Percentiles rank a stretch among this genome's conserved stretches.
These are phyloP conservation scores for Penicillium silybi DNA, from an alignment of 495 filamentous ascomycete species.

Conservation along the genomic window DNA sequence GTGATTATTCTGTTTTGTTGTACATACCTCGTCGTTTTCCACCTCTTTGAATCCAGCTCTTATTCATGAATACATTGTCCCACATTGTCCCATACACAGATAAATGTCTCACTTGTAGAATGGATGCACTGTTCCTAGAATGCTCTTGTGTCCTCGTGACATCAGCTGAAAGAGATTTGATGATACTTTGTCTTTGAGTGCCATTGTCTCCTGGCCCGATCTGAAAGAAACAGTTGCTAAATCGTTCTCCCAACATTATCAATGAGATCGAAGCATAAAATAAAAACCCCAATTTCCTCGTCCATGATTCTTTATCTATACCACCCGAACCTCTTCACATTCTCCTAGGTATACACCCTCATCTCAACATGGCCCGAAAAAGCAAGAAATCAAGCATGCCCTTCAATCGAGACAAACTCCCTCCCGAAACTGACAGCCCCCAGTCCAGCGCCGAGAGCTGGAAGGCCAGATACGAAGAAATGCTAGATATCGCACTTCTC, in stretches of 20 bases:
- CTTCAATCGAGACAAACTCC: not conserved
- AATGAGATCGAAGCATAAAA: not conserved
- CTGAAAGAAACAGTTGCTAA: not conserved
- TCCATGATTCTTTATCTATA: no score
- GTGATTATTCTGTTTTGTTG: slow-evolving; percentile 16
- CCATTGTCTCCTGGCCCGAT: not conserved
- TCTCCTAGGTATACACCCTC: not conserved
- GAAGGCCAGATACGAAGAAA: not conserved
- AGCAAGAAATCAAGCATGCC: not conserved
- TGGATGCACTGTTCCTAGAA: not conserved
- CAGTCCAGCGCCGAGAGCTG: not conserved
- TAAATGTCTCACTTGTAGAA: not conserved
- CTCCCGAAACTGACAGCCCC: not conserved
- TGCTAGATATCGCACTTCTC: not conserved
- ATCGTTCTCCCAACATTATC: no score
- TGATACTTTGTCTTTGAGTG: not conserved
- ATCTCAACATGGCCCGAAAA: not conserved
- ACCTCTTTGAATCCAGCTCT: slow-evolving; percentile 1
- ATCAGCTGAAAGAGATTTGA: not conserved
- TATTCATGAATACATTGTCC: not conserved
- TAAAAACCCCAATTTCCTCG: not conserved
- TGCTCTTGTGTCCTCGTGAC: not conserved
- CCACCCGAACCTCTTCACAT: no score
- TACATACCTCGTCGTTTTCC: slow-evolving; percentile 25
- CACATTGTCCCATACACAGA: no score